Evolutionary conservation across 2,329 filamentous ascomycete species (phyloP), one percentile per base, ranked within the genome.

Genomic region (Exserohilum rostratum): DNA sequence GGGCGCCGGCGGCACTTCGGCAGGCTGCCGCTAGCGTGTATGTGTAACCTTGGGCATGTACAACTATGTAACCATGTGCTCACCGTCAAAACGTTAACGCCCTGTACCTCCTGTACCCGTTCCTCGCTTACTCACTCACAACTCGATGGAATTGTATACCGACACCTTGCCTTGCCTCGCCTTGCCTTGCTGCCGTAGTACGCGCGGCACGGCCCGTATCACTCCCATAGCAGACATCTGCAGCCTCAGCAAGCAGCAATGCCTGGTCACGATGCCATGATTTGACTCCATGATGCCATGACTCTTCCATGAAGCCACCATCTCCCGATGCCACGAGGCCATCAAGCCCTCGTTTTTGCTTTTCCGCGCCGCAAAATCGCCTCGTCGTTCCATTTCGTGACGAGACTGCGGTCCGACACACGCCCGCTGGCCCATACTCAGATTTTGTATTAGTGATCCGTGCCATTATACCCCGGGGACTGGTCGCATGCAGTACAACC

Each of bases 181-280:
- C 2, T 22, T 31, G 45, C 25, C 17, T 40, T n/a, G 12, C 17
- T 3, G 9, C 20, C 25, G 29, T 35, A 2, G 25, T 10, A 50
- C 29, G n/a, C 40, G 31, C 46, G 51, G 51, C 45, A 50, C 51
- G 51, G 51, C 27, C 46, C 51, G 51, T 50, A 5, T 31, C 20
- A 29, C 37, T 22, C 6, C 10, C 30, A 33, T 22, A 25, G 4
- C 22, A 25, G 4, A 25, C 20, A 2, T 22, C 35, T 9, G 18
- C 9, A 17, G 13, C 13, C 18, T 6, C 12, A 22, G 18, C 18
- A 25, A 25, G 4, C 22, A 25, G 4, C 22, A 7, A 5, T 25
- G 22, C 22, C 22, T 25, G 22, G 22, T 7, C 22, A 25, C 7
- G 22, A 25, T 25, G 22, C 22, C 22, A 25, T 7, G 22, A 25